Conservation (phyloP, 2,329 filamentous ascomycete species). For the Penicillium sp. region DNA sequence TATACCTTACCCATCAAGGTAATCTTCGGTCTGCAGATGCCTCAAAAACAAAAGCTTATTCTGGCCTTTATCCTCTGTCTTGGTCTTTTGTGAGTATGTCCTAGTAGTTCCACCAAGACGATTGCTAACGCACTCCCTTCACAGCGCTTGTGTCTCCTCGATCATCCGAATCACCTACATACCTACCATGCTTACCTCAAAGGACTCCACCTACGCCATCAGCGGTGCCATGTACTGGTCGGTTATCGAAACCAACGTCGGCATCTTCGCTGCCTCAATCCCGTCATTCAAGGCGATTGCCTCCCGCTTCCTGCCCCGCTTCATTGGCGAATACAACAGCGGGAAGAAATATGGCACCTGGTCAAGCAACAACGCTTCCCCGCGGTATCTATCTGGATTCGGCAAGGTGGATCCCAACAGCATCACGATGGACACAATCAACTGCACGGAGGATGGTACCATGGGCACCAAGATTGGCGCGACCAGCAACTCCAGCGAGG, state of each 20-base stretch:
- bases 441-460: slow-evolving; percentile 13
- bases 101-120: background rate
- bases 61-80: slow-evolving; percentile 51
- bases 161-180: slow-evolving; percentile 50
- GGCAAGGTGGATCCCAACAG: slow-evolving; percentile 24
- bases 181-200: slow-evolving; percentile 41
- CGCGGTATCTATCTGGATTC: slow-evolving; percentile 28
- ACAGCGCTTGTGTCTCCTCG: slow-evolving; percentile 47
- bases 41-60: slow-evolving; percentile 47
- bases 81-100: slow-evolving; percentile 45
- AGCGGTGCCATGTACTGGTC: slow-evolving; percentile 48
- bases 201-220: slow-evolving; percentile 38
- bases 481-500: slow-evolving; percentile 26
- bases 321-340: slow-evolving; percentile 37
- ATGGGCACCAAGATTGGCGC: slow-evolving; percentile 26
- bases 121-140: background rate
- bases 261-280: slow-evolving; percentile 44
- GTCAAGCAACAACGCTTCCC: slow-evolving; percentile 18
- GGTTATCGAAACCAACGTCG: slow-evolving; percentile 44
- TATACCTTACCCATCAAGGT: slow-evolving; percentile 53
- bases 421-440: slow-evolving; percentile 20
- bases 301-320: slow-evolving; percentile 43
- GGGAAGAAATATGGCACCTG: slow-evolving; percentile 25
- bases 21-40: slow-evolving; percentile 48
- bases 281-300: slow-evolving; percentile 43